Evolutionary conservation across 1,284 basidiomycete species (phyloP).

Genomic region (Trametes sp.): DNA sequence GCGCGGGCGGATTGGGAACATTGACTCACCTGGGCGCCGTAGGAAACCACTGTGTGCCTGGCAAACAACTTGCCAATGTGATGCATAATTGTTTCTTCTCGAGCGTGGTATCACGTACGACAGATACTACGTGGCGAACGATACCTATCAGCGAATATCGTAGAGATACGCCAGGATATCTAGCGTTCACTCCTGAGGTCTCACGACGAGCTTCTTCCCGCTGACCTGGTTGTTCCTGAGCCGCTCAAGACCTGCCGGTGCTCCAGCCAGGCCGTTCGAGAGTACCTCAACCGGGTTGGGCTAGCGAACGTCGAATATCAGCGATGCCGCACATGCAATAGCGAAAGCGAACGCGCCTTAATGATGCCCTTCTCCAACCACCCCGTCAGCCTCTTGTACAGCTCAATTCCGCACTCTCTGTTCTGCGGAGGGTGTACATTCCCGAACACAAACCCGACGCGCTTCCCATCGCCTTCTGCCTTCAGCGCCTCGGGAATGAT

Average conservation of each 20-base stretch:
- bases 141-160: too few relatives aligned
- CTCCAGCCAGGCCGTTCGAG: slow-evolving; percentile 53
- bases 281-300: slow-evolving; percentile 49
- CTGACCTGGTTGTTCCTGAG: slow-evolving; percentile 52
- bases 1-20: too few relatives aligned
- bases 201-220: slow-evolving; percentile 56
- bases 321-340: too few relatives aligned
- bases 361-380: slow-evolving; percentile 47
- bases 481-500: slow-evolving; percentile 17
- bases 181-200: slow-evolving; percentile 57
- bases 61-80: too few relatives aligned
- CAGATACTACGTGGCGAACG: too few relatives aligned
- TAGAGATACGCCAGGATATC: too few relatives aligned
- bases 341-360: slow-evolving; percentile 38
- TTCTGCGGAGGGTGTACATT: slow-evolving; percentile 27
- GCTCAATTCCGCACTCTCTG: slow-evolving; percentile 33
- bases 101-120: too few relatives aligned
- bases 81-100: too few relatives aligned
- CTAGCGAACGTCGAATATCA: too few relatives aligned
- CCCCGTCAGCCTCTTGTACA: slow-evolving; percentile 40
- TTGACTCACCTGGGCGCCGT: too few relatives aligned
- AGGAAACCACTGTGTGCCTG: too few relatives aligned
- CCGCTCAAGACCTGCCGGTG: slow-evolving; percentile 50
- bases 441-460: slow-evolving; percentile 16
- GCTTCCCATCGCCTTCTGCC: slow-evolving; percentile 7